These are phyloP conservation scores for Funneliformis caledonium DNA, from an alignment of 371 early-diverging fungal species.

Conservation along the genomic window DNA sequence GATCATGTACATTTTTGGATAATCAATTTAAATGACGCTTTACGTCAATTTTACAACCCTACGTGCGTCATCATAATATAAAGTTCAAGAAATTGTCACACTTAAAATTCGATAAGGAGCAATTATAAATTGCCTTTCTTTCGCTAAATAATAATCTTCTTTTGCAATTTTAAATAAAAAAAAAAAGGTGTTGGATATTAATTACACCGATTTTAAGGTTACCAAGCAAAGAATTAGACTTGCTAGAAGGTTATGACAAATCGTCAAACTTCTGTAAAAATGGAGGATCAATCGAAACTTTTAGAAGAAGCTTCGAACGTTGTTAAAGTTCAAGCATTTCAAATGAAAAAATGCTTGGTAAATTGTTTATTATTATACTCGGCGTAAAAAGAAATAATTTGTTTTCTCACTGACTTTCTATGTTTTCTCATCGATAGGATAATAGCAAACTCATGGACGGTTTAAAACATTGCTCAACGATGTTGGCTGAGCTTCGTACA, in stretches of 20 bases:
- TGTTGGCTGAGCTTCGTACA: slow-evolving; percentile 93
- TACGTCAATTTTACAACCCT: no score
- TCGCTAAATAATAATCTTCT: no score
- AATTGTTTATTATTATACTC: not conserved
- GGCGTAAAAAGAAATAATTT: slow-evolving; percentile 18
- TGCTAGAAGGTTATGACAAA: not conserved
- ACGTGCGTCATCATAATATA: no score
- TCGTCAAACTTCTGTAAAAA: slow-evolving; percentile 1
- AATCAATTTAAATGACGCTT: no score
- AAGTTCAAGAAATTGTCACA: no score
- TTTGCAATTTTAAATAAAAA: no score
- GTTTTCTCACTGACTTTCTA: not conserved
- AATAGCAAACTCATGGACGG: slow-evolving; percentile 93
- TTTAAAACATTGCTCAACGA: slow-evolving; percentile 93
- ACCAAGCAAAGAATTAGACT: no score
- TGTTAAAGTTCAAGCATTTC: slow-evolving; percentile 71
- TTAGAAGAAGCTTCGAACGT: slow-evolving; percentile 70
- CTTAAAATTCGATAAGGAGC: no score
- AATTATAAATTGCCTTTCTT: no score
- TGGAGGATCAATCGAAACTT: slow-evolving; percentile 65
- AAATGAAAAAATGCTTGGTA: slow-evolving; percentile 69
- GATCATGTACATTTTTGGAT: no score
- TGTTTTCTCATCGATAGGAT: slow-evolving; percentile 56
- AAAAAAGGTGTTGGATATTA: no score
- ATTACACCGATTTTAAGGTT: no score